Evolutionary conservation across 148 eudicot species (phyloP).

Genomic region (Vaccinium myrtillus): DNA sequence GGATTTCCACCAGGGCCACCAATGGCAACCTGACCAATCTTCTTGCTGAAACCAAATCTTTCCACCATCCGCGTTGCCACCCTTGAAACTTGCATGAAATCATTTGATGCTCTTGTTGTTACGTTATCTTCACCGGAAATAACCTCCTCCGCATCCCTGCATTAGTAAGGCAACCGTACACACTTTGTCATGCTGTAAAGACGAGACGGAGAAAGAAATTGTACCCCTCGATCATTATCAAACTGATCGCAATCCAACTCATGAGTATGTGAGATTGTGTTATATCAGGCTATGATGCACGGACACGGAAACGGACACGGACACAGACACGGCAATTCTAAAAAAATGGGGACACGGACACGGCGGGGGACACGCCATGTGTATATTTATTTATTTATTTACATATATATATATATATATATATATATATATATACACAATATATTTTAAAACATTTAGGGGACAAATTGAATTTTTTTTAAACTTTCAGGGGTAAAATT

Average conservation of each 20-base stretch:
- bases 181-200: not conserved
- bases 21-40: constrained; percentile 93
- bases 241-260: not conserved
- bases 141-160: constrained; percentile 96
- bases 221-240: not conserved
- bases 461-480: no score
- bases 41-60: constrained; percentile 97
- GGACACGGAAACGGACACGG: no score
- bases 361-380: no score
- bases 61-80: constrained; percentile 99
- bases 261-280: no score
- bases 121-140: constrained; percentile 91
- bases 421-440: no score
- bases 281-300: no score
- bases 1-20: constrained; percentile 90
- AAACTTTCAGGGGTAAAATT: no score
- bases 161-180: not conserved
- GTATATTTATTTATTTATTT: no score
- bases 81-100: constrained; percentile 98
- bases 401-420: no score
- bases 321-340: no score
- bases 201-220: not conserved
- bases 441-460: no score
- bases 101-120: constrained; percentile 98
- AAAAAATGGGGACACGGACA: no score